Base-by-base conservation (phyloP, 176 grass and related monocot genomes). In the Ensete ventricosum region DNA sequence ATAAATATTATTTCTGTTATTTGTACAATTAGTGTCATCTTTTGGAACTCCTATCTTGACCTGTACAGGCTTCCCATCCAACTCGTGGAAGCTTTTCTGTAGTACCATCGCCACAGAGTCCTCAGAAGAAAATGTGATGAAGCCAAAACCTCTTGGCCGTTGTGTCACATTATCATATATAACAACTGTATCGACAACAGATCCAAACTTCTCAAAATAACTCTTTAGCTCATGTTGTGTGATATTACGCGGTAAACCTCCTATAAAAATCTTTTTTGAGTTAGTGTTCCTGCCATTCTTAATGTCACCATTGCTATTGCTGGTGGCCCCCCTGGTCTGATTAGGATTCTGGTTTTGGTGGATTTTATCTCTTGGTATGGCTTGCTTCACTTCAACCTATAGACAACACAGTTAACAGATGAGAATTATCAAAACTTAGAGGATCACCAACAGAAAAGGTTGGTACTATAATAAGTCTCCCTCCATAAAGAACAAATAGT, bases 121-220 rank as follows among this genome's bases (percentile, higher is more conserved):
- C 0, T 85, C 49, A 0, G 75, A 86, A 72, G 83, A 71, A 65
- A 96, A 92, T 9, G 78, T 88, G 12, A 96, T 72, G 51, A 96
- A 96, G 1, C 92, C 92, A 85, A 92, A 96, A 0, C 88, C 89
- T 1, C 75, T 67, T 1, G 89, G 55, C 55, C 50, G 83, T 20
- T 79, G 75, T 17, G 72, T 91, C 9, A 20, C 0, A 17, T 55
- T 79, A 27, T 92, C 72, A 53, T 67, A 52, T 29, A 92, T 87
- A 16, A 92, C 71, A 0, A 82, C 82, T 1, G 11, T 74, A 64
- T 96, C 89, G 8, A 50, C 85, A 76, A 96, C 83, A 0, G 1
- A 68, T 5, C 92, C 92, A 80, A 92, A 96, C 50, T 82, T 92
- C 63, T 78, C 49, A 66, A 96, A 96, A 50, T 87, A 96, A 75